phyloP scores from a whole-genome alignment of 2,329 filamentous ascomycete genomes.

The Stagonosporopsis tanaceti region DNA sequence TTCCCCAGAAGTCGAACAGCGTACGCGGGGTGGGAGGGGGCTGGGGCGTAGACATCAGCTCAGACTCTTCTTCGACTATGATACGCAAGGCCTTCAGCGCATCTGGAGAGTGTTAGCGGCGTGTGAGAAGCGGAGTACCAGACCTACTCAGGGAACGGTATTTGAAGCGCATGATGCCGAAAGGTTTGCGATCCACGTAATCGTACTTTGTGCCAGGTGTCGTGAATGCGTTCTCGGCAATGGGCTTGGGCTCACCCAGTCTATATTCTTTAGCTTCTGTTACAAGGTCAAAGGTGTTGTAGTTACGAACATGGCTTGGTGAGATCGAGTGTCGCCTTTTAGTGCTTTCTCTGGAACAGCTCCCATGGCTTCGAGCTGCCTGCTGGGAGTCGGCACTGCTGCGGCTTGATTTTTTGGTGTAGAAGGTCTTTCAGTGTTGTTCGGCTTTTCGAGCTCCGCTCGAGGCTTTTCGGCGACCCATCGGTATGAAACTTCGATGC shows the following conservation, averaged over 20 bases:
- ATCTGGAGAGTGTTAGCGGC: slow-evolving; percentile 1
- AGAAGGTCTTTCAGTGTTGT: background rate
- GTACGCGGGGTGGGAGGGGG: too few relatives aligned
- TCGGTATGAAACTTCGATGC: slow-evolving; percentile 4
- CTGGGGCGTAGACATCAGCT: too few relatives aligned
- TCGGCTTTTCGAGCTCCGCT: slow-evolving; percentile 13
- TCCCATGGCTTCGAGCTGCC: background rate
- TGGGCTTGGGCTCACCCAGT: background rate
- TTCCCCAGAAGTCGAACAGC: too few relatives aligned
- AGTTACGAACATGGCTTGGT: slow-evolving; percentile 20
- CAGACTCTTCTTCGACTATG: slow-evolving; percentile 2
- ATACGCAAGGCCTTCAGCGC: slow-evolving; percentile 38
- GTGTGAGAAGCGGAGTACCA: background rate
- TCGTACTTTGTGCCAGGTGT: background rate
- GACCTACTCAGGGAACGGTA: slow-evolving; percentile 27
- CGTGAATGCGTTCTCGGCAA: background rate
- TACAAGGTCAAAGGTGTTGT: background rate
- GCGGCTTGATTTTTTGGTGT: background rate
- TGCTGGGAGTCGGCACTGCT: background rate
- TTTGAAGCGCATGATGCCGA: slow-evolving; percentile 29
- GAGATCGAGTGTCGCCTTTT: slow-evolving; percentile 25
- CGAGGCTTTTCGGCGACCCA: slow-evolving; percentile 1
- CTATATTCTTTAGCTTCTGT: background rate
- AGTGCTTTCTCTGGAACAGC: slow-evolving; percentile 30
- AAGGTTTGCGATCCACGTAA: slow-evolving; percentile 12